Evolutionary conservation across 2,329 filamentous ascomycete genomes (phyloP).

Genomic region (Rhytidhysteron rufulum): DNA sequence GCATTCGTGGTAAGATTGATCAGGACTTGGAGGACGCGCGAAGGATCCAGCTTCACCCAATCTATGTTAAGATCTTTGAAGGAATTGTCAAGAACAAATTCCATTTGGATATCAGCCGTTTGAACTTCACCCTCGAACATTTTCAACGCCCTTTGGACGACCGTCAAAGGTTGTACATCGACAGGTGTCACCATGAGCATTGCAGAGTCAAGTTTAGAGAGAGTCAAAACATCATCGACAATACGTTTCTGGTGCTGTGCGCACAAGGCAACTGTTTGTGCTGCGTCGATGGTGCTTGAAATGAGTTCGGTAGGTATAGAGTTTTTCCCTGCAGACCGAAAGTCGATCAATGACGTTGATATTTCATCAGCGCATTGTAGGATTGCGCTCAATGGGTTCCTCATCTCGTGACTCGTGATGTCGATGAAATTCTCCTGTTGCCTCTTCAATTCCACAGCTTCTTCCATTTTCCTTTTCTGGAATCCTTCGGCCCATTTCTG

Average conservation of each 20-base stretch:
- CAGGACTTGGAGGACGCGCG: constrained; percentile 70
- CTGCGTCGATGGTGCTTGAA: constrained; percentile 64
- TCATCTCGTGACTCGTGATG: constrained; percentile 73
- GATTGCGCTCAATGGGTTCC: constrained; percentile 71
- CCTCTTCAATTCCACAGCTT: constrained; percentile 75
- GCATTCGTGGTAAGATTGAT: constrained; percentile 80
- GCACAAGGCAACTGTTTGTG: constrained; percentile 73
- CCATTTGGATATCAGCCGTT: constrained; percentile 64
- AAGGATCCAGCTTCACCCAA: constrained; percentile 71
- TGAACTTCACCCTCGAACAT: constrained; percentile 76
- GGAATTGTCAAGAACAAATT: constrained; percentile 60
- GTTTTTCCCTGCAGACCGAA: constrained; percentile 44
- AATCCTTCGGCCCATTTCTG: constrained; percentile 83
- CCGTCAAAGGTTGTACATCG: constrained; percentile 62
- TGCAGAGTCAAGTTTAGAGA: constrained; percentile 65
- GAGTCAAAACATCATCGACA: constrained; percentile 45
- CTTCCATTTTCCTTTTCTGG: constrained; percentile 72
- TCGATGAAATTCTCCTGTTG: constrained; percentile 82
- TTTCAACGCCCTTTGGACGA: constrained; percentile 65
- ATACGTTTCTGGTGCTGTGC: constrained; percentile 71
- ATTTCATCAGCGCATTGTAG: constrained; percentile 76
- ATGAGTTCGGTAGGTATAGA: constrained; percentile 48
- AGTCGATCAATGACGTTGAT: constrained; percentile 46
- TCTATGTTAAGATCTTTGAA: constrained; percentile 57
- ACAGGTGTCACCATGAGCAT: constrained; percentile 70